phyloP scores from a whole-genome alignment of 2,329 filamentous ascomycete genomes.

The Alternaria burnsii region DNA sequence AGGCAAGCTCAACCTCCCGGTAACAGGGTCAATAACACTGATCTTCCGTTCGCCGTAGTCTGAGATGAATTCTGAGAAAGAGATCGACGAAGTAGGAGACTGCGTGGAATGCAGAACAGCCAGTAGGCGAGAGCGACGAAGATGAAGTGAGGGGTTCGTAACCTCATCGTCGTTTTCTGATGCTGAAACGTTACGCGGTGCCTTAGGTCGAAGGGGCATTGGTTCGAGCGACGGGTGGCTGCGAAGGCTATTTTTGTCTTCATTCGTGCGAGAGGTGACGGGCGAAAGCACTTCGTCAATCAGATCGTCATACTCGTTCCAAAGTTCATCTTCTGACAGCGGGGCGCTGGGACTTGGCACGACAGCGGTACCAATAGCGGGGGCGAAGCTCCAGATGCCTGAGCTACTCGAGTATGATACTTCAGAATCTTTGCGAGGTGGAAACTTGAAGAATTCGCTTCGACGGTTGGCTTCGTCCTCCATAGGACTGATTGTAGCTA shows the following conservation, averaged over 20 bases:
- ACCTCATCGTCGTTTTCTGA: conserved; percentile 44
- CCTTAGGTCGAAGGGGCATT: conserved; percentile 37
- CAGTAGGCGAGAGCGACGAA: conserved; percentile 61
- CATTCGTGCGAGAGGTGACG: conserved; percentile 25
- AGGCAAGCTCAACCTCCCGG: conserved; percentile 50
- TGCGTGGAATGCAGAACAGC: conserved; percentile 60
- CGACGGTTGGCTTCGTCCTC: conserved; percentile 43
- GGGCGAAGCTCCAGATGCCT: conserved; percentile 65
- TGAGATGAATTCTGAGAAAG: conserved; percentile 62
- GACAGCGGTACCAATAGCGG: conserved; percentile 67
- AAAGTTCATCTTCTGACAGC: conserved; percentile 83
- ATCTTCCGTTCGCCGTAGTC: conserved; percentile 58
- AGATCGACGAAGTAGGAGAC: conserved; percentile 61
- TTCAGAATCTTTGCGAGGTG: conserved; percentile 75
- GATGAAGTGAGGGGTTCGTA: conserved; percentile 49
- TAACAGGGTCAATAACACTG: conserved; percentile 49
- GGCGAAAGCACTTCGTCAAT: conserved; percentile 73
- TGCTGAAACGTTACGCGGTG: conserved; percentile 28
- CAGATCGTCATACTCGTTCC: conserved; percentile 93
- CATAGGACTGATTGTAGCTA: conserved; percentile 43
- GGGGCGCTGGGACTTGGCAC: conserved; percentile 69
- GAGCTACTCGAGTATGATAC: conserved; percentile 73
- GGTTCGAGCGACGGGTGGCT: conserved; percentile 44
- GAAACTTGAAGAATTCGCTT: conserved; percentile 77
- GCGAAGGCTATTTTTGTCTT: conserved; percentile 19